Base-by-base conservation (phyloP, 2,329 filamentous ascomycete genomes). In the Mycosphaerelloides madeirae region DNA sequence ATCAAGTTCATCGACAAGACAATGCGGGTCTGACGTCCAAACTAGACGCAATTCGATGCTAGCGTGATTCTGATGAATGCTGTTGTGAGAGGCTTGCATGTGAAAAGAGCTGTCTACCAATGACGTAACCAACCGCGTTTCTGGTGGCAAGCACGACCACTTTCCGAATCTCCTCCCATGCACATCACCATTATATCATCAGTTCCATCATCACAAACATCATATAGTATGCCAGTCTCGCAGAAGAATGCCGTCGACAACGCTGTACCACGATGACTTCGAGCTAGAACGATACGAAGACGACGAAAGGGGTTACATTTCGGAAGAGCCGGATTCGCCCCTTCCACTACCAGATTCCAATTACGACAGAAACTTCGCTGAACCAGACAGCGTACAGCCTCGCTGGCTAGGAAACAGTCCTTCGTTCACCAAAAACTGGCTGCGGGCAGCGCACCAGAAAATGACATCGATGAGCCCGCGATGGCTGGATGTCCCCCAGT, bases 271-370 rank as follows among this genome's bases (percentile, higher is more conserved):
- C 36, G 50, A 48, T 20, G 45, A 53, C 25, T 36, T 53, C 15
- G 50, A 53, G 29, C 35, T 53, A 34, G 42, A 39, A 20, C 47
- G 41, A 22, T 46, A 45, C 37, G 47, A 48, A 13, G 38, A 53
- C 34, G 50, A 49, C 31, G 25, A 31, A 15, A 39, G 33, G 12
- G n/a, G 19, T 31, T 29, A 12, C 15, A 18, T 18, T 18, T n/a
- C 20, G 19, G 50, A 50, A 12, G 50, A 53, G 34, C 48, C 50
- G 22, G 50, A 53, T 29, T 41, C 37, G 18, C 41, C 50, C 7
- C 25, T 53, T 6, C 46, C 46, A 29, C 20, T 36, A 19, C 37
- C 47, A 12, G 20, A 36, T 16, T n/a, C n/a, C 22, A 38, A 47
- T 11, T 19, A 31, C 6, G 12, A 40, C 22, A 28, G 31, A 29